A percentile compares a stretch with the other conserved stretches of the same genome.
Conservation (phyloP, 306 rosid species). For the Quercus glauca region DNA sequence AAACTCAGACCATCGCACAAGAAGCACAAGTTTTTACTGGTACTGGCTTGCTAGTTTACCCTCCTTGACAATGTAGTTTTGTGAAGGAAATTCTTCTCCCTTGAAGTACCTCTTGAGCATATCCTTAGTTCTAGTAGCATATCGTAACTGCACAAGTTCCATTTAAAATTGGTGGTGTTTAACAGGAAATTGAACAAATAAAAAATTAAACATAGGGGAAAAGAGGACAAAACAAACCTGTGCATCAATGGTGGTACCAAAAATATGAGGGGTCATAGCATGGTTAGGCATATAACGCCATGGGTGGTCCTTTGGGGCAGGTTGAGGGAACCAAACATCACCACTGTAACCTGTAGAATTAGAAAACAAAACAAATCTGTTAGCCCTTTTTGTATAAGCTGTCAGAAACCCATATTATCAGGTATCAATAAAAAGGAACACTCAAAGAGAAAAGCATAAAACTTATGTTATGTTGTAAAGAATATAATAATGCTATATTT, state of each 20-base stretch:
- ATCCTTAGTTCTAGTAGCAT: conserved; percentile 89
- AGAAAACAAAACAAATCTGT: conserved; percentile 2
- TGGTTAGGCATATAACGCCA: conserved; percentile 99
- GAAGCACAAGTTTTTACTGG: conserved; percentile 33
- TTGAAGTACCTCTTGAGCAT: conserved; percentile 88
- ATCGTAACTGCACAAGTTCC: conserved; percentile 58
- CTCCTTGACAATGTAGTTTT: conserved; percentile 91
- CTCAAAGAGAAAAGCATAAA: not conserved
- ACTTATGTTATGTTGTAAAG: not conserved
- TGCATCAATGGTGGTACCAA: conserved; percentile 95
- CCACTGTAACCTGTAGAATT: conserved; percentile 76
- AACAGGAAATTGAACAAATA: not conserved
- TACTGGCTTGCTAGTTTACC: conserved; percentile 90
- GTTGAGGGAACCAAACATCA: conserved; percentile 94
- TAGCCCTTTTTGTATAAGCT: not conserved
- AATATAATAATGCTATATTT: not conserved
- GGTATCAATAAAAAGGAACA: no score
- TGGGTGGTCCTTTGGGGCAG: conserved; percentile 99
- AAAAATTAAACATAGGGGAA: not conserved
- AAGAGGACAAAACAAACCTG: conserved; percentile 52
- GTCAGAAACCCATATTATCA: not conserved
- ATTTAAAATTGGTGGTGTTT: conserved; percentile 2
- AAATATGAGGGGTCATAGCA: conserved; percentile 96
- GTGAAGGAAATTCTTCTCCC: conserved; percentile 87
- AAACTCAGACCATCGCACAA: not conserved